Conservation (phyloP, 176 grass and related monocot species). For the Cenchrus purpureus region DNA sequence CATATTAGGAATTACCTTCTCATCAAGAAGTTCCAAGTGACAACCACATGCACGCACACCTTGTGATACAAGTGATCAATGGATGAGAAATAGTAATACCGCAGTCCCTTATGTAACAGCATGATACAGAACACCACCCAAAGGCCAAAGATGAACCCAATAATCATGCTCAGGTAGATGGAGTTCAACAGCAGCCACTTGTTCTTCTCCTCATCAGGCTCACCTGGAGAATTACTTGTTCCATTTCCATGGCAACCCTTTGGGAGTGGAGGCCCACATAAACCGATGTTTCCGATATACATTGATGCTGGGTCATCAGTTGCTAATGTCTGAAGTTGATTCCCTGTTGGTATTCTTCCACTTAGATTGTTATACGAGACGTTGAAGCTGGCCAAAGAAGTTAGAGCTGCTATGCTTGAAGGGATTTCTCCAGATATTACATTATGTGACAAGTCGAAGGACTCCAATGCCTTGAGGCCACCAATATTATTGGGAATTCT, state of each 20-base stretch:
- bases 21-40: background rate
- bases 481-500: constrained; percentile 20
- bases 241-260: background rate
- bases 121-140: background rate
- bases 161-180: background rate
- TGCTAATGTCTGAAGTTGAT: background rate
- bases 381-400: background rate
- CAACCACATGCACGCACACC: background rate
- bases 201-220: background rate
- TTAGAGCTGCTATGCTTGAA: background rate
- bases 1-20: background rate
- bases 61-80: background rate
- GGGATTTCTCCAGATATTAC: background rate
- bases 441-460: background rate
- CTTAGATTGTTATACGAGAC: background rate
- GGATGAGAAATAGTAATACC: background rate
- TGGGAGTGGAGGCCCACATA: background rate
- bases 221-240: background rate
- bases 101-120: background rate
- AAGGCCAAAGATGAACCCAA: background rate
- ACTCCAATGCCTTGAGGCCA: background rate
- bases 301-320: background rate
- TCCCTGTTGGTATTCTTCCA: background rate
- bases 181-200: background rate
- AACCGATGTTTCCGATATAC: background rate